A percentile compares a stretch with the other conserved stretches of the same genome.
Conservation (phyloP, 805 yeast species). For the Kodamaea leandrae region DNA sequence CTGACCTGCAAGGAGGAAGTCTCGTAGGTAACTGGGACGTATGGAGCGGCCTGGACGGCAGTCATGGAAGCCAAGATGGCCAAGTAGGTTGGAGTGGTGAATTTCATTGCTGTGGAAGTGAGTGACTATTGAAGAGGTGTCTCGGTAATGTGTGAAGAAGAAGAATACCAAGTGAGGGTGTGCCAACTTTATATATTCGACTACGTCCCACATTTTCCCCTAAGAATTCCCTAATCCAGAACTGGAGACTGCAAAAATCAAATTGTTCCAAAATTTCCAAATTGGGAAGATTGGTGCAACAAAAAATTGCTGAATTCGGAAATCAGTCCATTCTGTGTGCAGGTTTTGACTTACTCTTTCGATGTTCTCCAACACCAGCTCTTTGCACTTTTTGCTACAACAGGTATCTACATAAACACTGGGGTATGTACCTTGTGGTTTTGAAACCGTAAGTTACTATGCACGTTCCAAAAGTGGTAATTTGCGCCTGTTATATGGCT, state of each 20-base stretch:
- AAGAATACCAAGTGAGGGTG: neutral
- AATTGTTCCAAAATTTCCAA: neutral
- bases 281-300: conserved; percentile 6
- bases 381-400: conserved; percentile 1
- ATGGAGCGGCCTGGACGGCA: conserved; percentile 35
- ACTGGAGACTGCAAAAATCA: conserved; percentile 1
- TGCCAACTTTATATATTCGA: neutral
- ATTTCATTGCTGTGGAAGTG: conserved; percentile 24
- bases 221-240: neutral
- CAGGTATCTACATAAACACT: neutral
- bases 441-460: neutral
- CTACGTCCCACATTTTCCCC: neutral
- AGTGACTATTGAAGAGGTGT: neutral
- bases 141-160: neutral
- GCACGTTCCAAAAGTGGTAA: neutral
- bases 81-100: conserved; percentile 29
- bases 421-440: neutral
- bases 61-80: conserved; percentile 27
- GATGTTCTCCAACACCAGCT: neutral
- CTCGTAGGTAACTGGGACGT: conserved; percentile 14
- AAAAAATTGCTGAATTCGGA: conserved; percentile 8
- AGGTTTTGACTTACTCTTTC: neutral
- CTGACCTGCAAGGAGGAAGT: conserved; percentile 10
- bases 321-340: neutral
- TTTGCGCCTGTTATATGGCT: neutral